phyloP scores from a whole-genome alignment of 352 stramenopile genomes.

The Globisporangium nagaii region DNA sequence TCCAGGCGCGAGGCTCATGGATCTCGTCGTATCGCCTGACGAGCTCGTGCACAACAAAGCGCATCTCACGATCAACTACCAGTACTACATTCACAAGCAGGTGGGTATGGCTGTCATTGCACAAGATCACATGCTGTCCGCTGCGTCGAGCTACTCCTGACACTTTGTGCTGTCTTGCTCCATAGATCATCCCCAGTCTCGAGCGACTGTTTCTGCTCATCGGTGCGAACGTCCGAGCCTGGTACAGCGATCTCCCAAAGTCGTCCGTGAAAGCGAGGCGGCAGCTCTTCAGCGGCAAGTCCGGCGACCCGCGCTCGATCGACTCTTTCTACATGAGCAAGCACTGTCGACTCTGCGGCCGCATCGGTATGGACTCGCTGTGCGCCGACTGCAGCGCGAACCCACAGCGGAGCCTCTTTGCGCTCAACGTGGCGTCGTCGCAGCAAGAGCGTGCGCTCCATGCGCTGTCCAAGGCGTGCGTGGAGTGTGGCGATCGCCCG shows the following conservation, averaged over 20 bases:
- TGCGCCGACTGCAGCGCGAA: constrained; percentile 49
- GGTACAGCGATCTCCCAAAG: constrained; percentile 63
- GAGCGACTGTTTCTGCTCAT: constrained; percentile 79
- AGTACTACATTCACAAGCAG: constrained; percentile 93
- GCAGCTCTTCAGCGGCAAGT: constrained; percentile 18
- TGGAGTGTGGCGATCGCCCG: constrained; percentile 45
- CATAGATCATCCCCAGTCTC: constrained; percentile 75
- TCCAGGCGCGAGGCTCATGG: constrained; percentile 81
- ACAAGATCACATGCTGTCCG: background rate
- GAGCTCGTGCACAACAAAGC: constrained; percentile 47
- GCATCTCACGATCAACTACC: constrained; percentile 76
- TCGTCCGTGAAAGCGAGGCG: constrained; percentile 49
- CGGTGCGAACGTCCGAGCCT: constrained; percentile 69
- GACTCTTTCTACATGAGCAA: constrained; percentile 85
- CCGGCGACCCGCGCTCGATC: constrained; percentile 37
- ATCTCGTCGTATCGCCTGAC: constrained; percentile 85
- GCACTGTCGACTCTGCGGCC: constrained; percentile 68
- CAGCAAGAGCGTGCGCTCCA: constrained; percentile 37
- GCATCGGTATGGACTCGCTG: constrained; percentile 43
- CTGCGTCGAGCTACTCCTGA: too few relatives aligned
- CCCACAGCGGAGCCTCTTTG: constrained; percentile 64
- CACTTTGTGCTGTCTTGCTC: constrained; percentile 1
- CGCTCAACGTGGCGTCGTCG: constrained; percentile 36
- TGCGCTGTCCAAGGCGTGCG: constrained; percentile 32
- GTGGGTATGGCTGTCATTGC: constrained; percentile 12